Evolutionary conservation across 1,284 basidiomycete genomes (phyloP).

Genomic region (Microbotryomycetes sp.): DNA sequence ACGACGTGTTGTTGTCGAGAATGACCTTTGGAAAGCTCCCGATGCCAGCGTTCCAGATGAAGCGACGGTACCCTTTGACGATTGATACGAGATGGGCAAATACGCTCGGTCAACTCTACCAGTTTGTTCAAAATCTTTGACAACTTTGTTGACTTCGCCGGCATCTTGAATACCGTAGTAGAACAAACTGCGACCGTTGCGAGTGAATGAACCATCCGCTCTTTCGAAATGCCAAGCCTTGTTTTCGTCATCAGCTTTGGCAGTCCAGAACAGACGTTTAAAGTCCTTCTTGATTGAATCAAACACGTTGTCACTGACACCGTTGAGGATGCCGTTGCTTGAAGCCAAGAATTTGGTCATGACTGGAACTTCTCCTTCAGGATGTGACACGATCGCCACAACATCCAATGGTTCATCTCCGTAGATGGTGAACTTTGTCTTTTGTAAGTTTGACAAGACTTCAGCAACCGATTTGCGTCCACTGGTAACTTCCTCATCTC

Average conservation of each 20-base stretch:
- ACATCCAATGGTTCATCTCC: conserved; percentile 96
- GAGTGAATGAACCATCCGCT: conserved; percentile 93
- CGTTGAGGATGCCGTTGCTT: conserved; percentile 83
- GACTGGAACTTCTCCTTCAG: conserved; percentile 80
- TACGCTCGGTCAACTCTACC: conserved; percentile 80
- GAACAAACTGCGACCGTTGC: conserved; percentile 84
- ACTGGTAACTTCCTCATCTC: conserved; percentile 82
- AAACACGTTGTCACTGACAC: conserved; percentile 95
- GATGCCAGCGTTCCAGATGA: conserved; percentile 40
- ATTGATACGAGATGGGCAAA: conserved; percentile 71
- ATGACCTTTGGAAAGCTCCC: conserved; percentile 52
- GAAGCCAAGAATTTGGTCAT: conserved; percentile 88
- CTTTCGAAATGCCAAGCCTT: conserved; percentile 98
- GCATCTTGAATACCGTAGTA: conserved; percentile 96
- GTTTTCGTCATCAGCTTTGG: conserved; percentile 88
- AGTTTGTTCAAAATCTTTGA: conserved; percentile 75
- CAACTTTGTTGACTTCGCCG: conserved; percentile 79
- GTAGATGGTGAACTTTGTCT: conserved; percentile 86
- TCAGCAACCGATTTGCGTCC: conserved; percentile 84
- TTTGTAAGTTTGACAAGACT: conserved; percentile 65
- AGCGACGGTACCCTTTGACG: conserved; percentile 46
- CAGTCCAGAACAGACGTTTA: conserved; percentile 92
- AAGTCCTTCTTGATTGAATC: conserved; percentile 92
- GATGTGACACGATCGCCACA: conserved; percentile 88
- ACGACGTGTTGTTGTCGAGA: conserved; percentile 62